phyloP scores from a whole-genome alignment of 2,329 filamentous ascomycete genomes.

The Didymella glomerata region DNA sequence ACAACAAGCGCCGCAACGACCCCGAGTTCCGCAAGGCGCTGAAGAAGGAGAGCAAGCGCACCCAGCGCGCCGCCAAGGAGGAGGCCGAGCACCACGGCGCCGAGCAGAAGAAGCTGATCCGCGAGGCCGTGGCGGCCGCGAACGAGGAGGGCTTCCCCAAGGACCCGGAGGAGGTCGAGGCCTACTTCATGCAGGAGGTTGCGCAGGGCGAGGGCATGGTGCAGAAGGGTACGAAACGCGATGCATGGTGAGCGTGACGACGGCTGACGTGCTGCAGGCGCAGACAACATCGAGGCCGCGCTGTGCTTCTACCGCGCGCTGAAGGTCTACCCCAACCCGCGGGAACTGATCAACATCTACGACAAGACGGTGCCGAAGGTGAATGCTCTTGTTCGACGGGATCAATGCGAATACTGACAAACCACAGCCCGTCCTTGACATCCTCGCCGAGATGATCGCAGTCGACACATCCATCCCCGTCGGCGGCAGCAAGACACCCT shows the following conservation, averaged over 20 bases:
- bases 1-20: constrained; percentile 70
- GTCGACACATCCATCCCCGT: constrained; percentile 72
- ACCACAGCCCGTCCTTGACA: constrained; percentile 82
- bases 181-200: constrained; percentile 96
- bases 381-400: constrained; percentile 13
- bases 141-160: constrained; percentile 91
- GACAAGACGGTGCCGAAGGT: constrained; percentile 99
- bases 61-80: constrained; percentile 75
- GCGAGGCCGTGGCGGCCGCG: constrained; percentile 77
- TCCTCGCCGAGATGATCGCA: constrained; percentile 97
- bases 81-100: constrained; percentile 71
- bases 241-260: too few relatives aligned
- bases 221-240: constrained; percentile 72
- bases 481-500: constrained; percentile 48
- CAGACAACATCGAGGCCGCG: constrained; percentile 80
- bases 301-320: constrained; percentile 97
- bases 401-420: constrained; percentile 24
- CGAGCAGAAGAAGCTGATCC: constrained; percentile 77
- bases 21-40: constrained; percentile 69
- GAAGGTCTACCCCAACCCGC: constrained; percentile 95
- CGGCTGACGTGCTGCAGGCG: constrained; percentile 57
- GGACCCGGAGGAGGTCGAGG: constrained; percentile 91
- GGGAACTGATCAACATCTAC: constrained; percentile 94
- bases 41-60: constrained; percentile 78
- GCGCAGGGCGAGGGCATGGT: constrained; percentile 85